Conservation (phyloP, 164 flowering plant genomes). For the Warburgia ugandensis region DNA sequence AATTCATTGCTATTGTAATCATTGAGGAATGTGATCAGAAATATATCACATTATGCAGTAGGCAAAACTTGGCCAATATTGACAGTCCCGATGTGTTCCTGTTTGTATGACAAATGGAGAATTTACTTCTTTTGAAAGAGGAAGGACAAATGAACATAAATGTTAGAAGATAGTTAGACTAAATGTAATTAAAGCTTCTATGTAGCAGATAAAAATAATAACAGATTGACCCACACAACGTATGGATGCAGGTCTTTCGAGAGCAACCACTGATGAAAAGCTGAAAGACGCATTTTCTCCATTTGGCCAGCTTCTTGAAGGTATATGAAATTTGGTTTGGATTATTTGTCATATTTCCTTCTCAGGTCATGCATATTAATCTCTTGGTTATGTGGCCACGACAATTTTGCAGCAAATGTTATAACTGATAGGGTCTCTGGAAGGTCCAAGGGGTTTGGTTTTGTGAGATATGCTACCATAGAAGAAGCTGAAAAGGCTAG, state of each 20-base stretch:
- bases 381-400: neutral
- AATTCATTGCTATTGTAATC: too few species aligned
- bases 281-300: constrained; percentile 67
- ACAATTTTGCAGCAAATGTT: constrained; percentile 52
- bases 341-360: neutral
- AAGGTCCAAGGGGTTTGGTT: constrained; percentile 86
- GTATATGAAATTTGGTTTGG: constrained; percentile 24
- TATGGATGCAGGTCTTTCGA: constrained; percentile 67
- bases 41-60: too few species aligned
- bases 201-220: too few species aligned
- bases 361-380: neutral
- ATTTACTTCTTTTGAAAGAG: too few species aligned
- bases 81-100: too few species aligned
- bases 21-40: too few species aligned
- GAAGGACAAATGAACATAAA: too few species aligned
- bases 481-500: constrained; percentile 81
- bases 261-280: constrained; percentile 65
- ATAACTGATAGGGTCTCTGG: constrained; percentile 56
- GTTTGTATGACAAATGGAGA: too few species aligned
- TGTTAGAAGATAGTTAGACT: too few species aligned
- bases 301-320: constrained; percentile 69
- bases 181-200: too few species aligned
- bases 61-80: too few species aligned
- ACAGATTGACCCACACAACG: too few species aligned
- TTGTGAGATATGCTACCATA: constrained; percentile 59